Percentiles rank a stretch among this genome's conserved stretches.
Evolutionary conservation across 2,329 filamentous ascomycete genomes (phyloP).

Genomic region (Trichothecium roseum): DNA sequence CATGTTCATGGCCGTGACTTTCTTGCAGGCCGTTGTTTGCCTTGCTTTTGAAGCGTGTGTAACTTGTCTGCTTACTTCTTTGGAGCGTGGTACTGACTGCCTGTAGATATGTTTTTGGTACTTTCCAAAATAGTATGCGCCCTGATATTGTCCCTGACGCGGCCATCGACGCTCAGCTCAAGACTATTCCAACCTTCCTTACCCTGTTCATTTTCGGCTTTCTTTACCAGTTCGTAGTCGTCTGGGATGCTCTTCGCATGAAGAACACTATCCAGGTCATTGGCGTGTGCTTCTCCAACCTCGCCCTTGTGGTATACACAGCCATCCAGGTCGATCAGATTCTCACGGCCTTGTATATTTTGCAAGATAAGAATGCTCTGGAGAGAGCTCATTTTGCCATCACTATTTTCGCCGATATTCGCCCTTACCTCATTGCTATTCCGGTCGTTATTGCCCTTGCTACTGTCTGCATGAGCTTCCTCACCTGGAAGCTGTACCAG

Average conservation of each 20-base stretch:
- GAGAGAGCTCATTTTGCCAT: slow-evolving; percentile 14
- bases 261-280: slow-evolving; percentile 99
- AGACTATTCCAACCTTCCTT: slow-evolving; percentile 86
- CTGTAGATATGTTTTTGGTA: slow-evolving; percentile 74
- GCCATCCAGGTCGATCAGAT: slow-evolving; percentile 91
- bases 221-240: slow-evolving; percentile 78
- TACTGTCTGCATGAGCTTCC: slow-evolving; percentile 61
- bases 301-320: slow-evolving; percentile 85
- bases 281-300: slow-evolving; percentile 84
- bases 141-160: slow-evolving; percentile 24
- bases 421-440: slow-evolving; percentile 73
- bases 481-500: slow-evolving; percentile 93
- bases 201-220: slow-evolving; percentile 97
- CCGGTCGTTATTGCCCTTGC: slow-evolving; percentile 72
- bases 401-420: slow-evolving; percentile 58
- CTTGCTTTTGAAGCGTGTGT: slow-evolving; percentile 80
- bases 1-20: slow-evolving; percentile 65
- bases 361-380: slow-evolving; percentile 38
- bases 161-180: slow-evolving; percentile 40
- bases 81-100: slow-evolving; percentile 4
- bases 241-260: slow-evolving; percentile 84
- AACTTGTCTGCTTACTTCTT: background rate
- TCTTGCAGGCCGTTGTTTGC: slow-evolving; percentile 69
- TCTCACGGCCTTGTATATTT: slow-evolving; percentile 52
- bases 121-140: slow-evolving; percentile 59